Conservation (phyloP, 2,329 filamentous ascomycete species). For the Ophiostoma perfectum region DNA sequence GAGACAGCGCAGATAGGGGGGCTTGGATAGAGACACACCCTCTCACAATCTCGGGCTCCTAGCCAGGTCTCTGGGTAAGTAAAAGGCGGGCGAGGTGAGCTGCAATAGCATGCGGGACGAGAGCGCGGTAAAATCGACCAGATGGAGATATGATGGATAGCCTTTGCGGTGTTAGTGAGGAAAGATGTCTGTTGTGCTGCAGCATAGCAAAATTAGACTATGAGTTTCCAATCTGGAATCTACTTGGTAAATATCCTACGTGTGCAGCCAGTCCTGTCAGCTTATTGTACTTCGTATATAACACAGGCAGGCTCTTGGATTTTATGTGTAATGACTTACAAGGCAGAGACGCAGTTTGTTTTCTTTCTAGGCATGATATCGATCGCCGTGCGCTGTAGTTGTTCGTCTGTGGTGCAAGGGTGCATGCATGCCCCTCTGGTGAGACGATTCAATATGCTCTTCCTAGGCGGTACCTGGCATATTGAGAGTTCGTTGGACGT, state of each 20-base stretch:
- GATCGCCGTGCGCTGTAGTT: background rate
- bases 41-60: background rate
- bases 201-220: background rate
- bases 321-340: background rate
- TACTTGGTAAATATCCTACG: background rate
- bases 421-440: background rate
- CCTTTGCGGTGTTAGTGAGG: background rate
- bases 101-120: background rate
- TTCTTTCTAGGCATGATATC: background rate
- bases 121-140: background rate
- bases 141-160: background rate
- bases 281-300: too few relatives aligned
- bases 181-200: background rate
- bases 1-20: background rate
- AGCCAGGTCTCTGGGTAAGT: background rate
- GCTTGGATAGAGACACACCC: background rate
- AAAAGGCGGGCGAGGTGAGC: background rate
- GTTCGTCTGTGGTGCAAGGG: background rate
- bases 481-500: too few relatives aligned
- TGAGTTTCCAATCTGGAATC: background rate
- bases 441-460: too few relatives aligned
- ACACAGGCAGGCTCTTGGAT: too few relatives aligned
- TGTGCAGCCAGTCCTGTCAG: background rate
- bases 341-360: background rate
- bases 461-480: too few relatives aligned